Conservation (phyloP, 1,284 basidiomycete species). For the Gomphus bonarii region DNA sequence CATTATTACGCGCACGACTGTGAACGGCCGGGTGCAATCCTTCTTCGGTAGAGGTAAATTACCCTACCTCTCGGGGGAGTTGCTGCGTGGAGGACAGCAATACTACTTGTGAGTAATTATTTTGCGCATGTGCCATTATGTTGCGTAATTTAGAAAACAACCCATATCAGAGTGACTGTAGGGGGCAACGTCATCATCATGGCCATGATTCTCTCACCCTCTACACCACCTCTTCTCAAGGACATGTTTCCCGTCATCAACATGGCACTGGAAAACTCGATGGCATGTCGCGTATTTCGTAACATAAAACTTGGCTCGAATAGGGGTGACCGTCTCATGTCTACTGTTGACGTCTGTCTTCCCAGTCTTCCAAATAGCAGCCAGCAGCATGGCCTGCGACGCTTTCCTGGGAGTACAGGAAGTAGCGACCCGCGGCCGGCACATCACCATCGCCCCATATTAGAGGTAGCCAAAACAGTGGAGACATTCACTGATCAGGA, state of each 20-base stretch:
- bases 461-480: neutral
- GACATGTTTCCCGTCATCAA: conserved; percentile 19
- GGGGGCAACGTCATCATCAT: conserved; percentile 17
- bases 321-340: neutral
- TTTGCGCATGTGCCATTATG: neutral
- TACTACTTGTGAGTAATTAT: conserved; percentile 23
- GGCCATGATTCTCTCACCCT: conserved; percentile 15
- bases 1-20: conserved; percentile 14
- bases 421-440: neutral
- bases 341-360: neutral
- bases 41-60: conserved; percentile 20
- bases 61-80: conserved; percentile 19
- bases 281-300: conserved; percentile 23
- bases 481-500: neutral
- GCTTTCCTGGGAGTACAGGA: neutral
- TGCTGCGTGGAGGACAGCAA: conserved; percentile 23
- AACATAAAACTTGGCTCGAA: conserved; percentile 14
- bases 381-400: neutral
- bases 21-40: conserved; percentile 11
- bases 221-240: conserved; percentile 13
- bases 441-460: neutral
- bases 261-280: conserved; percentile 19
- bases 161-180: conserved; percentile 17
- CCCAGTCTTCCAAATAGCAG: neutral
- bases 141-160: no score